These are phyloP conservation scores for Umbilicaria muhlenbergii DNA, from an alignment of 495 filamentous ascomycete genomes.

Conservation along the genomic window DNA sequence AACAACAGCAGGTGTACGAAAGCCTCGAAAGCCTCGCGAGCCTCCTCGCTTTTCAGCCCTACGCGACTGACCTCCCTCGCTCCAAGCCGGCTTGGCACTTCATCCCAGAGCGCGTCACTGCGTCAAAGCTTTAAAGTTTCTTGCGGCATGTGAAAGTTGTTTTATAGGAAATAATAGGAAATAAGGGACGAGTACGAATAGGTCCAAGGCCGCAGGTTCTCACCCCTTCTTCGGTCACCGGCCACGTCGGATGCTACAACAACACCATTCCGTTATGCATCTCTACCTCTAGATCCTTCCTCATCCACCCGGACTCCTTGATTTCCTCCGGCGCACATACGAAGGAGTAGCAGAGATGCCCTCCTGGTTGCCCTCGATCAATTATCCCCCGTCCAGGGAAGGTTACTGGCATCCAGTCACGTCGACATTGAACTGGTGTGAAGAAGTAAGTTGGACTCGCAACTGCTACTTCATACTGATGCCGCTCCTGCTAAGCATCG, in stretches of 20 bases:
- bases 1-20: no score
- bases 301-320: background rate
- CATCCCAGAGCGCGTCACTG: no score
- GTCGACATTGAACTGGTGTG: constrained; percentile 85
- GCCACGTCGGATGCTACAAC: background rate
- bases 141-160: no score
- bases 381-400: constrained; percentile 47
- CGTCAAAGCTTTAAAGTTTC: no score
- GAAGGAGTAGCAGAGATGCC: constrained; percentile 4
- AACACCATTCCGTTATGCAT: background rate
- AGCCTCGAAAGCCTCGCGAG: background rate
- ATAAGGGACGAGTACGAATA: no score
- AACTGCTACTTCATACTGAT: background rate
- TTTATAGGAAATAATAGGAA: no score
- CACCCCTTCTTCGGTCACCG: background rate
- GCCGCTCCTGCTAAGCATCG: background rate
- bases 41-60: background rate
- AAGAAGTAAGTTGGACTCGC: constrained; percentile 45
- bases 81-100: no score
- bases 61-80: no score
- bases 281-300: background rate
- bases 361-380: constrained; percentile 35
- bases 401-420: constrained; percentile 81
- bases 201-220: no score
- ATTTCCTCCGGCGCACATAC: background rate